These are phyloP conservation scores for Daedaleopsis nitida DNA, from an alignment of 768 basidiomycete genomes.

Conservation along the genomic window DNA sequence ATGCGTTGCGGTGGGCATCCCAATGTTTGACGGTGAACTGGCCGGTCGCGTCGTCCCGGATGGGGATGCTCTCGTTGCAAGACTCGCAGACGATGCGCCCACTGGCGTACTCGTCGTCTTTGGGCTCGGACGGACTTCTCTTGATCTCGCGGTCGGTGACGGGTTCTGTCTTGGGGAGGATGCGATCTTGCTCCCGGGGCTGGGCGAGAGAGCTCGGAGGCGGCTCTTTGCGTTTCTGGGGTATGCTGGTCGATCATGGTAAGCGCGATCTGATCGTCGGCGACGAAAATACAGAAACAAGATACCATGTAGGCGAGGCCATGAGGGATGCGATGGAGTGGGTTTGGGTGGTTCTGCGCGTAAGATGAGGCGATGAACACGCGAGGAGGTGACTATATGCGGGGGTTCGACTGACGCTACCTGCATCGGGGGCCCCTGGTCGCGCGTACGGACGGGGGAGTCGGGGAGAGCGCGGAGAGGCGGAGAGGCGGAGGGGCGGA, in stretches of 20 bases:
- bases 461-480: constrained; percentile 10
- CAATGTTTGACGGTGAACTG: constrained; percentile 70
- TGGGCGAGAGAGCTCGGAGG: constrained; percentile 7
- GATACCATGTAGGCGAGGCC: constrained; percentile 13
- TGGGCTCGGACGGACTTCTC: background rate
- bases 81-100: constrained; percentile 67
- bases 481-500: constrained; percentile 11
- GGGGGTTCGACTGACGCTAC: constrained; percentile 18
- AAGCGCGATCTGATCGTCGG: background rate
- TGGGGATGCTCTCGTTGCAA: constrained; percentile 63
- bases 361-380: background rate
- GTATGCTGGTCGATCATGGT: constrained; percentile 26
- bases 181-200: too few relatives aligned
- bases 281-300: background rate
- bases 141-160: too few relatives aligned
- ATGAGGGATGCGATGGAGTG: constrained; percentile 21
- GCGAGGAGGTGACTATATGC: background rate
- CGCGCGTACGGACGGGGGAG: background rate
- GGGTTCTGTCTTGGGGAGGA: too few relatives aligned
- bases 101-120: constrained; percentile 56
- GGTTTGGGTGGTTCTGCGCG: constrained; percentile 9
- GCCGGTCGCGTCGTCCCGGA: constrained; percentile 63
- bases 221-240: constrained; percentile 45
- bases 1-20: constrained; percentile 62
- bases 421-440: constrained; percentile 11